Evolutionary conservation across 2,329 filamentous ascomycete genomes (phyloP), one percentile per base, ranked within the genome.

Genomic region (Fusarium brachygibbosum): DNA sequence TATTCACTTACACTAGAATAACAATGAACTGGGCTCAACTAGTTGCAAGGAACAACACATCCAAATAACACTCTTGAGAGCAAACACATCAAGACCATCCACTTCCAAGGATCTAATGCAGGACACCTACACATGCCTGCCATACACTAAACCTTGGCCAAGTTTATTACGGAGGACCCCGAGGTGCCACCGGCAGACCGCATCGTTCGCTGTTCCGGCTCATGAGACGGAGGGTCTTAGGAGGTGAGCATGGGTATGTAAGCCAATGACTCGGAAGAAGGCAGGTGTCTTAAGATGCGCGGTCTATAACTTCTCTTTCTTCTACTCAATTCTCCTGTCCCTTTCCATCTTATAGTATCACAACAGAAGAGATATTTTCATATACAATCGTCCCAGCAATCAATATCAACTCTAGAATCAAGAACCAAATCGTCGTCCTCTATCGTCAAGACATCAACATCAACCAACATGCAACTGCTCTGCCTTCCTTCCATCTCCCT

Each of bases 401-500:
- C 37, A 23, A 37, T 10, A 58, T 37, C 58, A 40, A 38, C 40
- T 31, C 10, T 21, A 41, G 28, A 31, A 17, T 44, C 32, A 19
- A 21, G 31, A 19, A 38, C 14, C 31, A 49, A 54, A 32, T 16
- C 45, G 25, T 28, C 29, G 8, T 46, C 29, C 19, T 37, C n/a
- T 34, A 64, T 35, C 61, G 16, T 12, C 40, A 38, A 35, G 4
- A 25, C 21, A n/a, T 16, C 23, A 34, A 38, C 19, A 40, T 37
- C 58, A 37, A 10, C 41, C 46, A 66, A 61, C 25, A 74, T 74
- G 72, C 66, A 74, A 42, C 56, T 74, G 13, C 28, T 74, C 31
- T 74, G 72, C 68, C 65, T 67, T 23, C 63, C 69, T 38, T 63
- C 72, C 45, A 46, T 67, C 16, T 58, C 72, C 19, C 44, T 71